phyloP scores from a whole-genome alignment of 2,329 filamentous ascomycete species.

The Fusarium euwallaceae region DNA sequence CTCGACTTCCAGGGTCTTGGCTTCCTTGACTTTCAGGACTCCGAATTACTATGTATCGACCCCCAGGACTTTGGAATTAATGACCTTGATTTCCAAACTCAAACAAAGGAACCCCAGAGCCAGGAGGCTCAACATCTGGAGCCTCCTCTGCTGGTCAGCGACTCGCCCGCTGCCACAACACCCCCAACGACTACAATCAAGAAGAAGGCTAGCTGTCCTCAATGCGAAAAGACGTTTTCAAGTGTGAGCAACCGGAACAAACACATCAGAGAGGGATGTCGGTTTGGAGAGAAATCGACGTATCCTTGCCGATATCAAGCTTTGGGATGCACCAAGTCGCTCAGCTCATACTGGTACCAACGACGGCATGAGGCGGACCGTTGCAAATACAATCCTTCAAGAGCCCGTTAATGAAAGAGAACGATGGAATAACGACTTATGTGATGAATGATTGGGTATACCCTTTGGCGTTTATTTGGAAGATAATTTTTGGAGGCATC shows the following conservation, averaged over 20 bases:
- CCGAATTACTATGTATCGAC: neutral
- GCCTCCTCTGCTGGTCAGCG: neutral
- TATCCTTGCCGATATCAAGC: constrained; percentile 44
- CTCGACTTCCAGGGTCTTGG: neutral
- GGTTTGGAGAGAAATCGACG: constrained; percentile 37
- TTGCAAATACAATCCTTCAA: constrained; percentile 36
- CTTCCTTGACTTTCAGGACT: neutral
- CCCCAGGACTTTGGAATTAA: neutral
- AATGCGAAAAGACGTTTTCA: constrained; percentile 48
- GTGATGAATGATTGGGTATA: neutral
- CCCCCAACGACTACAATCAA: constrained; percentile 24
- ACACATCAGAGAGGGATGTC: constrained; percentile 48
- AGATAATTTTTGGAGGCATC: neutral
- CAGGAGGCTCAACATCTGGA: neutral
- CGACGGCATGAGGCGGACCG: constrained; percentile 45
- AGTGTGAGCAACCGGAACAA: constrained; percentile 51
- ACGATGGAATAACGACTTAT: neutral
- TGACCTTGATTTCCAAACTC: neutral
- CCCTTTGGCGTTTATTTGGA: neutral
- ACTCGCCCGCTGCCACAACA: constrained; percentile 15
- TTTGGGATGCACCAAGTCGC: constrained; percentile 39
- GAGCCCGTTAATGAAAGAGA: neutral
- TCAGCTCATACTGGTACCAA: constrained; percentile 49
- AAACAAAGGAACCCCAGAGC: neutral
- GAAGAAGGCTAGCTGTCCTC: constrained; percentile 33